These are phyloP conservation scores for Orbilia brochopaga DNA, from an alignment of 2,329 filamentous ascomycete genomes.

Conservation along the genomic window DNA sequence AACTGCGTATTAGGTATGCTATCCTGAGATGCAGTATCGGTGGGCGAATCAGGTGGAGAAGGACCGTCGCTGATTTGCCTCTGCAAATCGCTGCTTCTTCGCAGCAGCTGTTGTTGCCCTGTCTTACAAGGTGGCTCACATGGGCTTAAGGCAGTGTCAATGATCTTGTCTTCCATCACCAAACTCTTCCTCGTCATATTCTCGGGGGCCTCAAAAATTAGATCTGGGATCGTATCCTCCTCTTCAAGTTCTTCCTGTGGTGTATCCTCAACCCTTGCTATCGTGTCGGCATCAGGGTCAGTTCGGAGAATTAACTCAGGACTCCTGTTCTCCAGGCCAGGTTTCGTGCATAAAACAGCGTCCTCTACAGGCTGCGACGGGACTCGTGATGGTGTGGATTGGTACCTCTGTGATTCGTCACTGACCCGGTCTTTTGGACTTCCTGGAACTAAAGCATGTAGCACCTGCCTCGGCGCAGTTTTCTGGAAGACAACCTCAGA, in stretches of 20 bases:
- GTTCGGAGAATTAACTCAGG: background rate
- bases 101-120: background rate
- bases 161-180: constrained; percentile 20
- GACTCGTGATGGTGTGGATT: too few relatives aligned
- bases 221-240: constrained; percentile 29
- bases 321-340: background rate
- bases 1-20: constrained; percentile 45
- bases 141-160: constrained; percentile 2
- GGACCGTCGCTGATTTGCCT: background rate
- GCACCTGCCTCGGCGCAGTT: background rate
- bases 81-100: too few relatives aligned
- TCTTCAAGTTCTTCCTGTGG: constrained; percentile 9
- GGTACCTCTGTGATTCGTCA: background rate
- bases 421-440: background rate
- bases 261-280: background rate
- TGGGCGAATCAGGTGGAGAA: background rate
- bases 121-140: background rate
- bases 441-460: background rate
- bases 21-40: constrained; percentile 36
- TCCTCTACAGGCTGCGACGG: background rate
- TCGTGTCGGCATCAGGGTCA: background rate
- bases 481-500: background rate
- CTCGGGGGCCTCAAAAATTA: constrained; percentile 31
- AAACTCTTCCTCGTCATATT: constrained; percentile 9
- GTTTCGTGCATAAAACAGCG: background rate